Evolutionary conservation across 2,329 filamentous ascomycete species (phyloP).

Genomic region (Cordyceps farinosa): DNA sequence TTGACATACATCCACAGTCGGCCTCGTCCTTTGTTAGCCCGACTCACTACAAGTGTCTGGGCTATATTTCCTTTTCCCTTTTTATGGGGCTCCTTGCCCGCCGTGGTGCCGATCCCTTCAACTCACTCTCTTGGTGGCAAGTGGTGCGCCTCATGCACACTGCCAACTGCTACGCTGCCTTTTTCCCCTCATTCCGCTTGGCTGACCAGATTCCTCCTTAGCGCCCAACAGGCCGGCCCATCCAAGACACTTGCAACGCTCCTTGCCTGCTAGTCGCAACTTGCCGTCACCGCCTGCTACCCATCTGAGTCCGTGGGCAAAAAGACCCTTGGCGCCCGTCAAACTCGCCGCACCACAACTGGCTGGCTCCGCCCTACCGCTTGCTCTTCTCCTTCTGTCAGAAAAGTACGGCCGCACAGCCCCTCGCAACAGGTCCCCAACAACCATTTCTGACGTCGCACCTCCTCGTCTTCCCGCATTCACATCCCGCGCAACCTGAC

Average conservation of each 20-base stretch:
- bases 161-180: slow-evolving; percentile 7
- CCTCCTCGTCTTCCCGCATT: slow-evolving; percentile 2
- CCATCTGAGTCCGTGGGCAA: slow-evolving; percentile 1
- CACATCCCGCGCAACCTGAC: slow-evolving; percentile 3
- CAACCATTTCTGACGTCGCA: slow-evolving; percentile 10
- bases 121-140: background rate
- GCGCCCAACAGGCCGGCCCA: slow-evolving; percentile 14
- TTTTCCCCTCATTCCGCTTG: slow-evolving; percentile 17
- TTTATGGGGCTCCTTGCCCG: slow-evolving; percentile 10
- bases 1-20: background rate
- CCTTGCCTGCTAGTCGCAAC: slow-evolving; percentile 8
- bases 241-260: slow-evolving; percentile 11
- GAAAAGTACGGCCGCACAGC: slow-evolving; percentile 13
- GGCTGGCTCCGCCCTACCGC: slow-evolving; percentile 5
- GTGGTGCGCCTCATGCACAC: slow-evolving; percentile 3
- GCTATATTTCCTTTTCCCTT: slow-evolving; percentile 11
- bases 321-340: slow-evolving; percentile 17
- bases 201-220: slow-evolving; percentile 19
- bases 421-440: slow-evolving; percentile 10
- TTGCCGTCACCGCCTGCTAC: slow-evolving; percentile 24
- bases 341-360: slow-evolving; percentile 9
- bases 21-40: background rate
- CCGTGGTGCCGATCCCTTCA: slow-evolving; percentile 11
- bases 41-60: background rate
- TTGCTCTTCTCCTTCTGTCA: slow-evolving; percentile 1